Evolutionary conservation across 441 rosid species (phyloP).

Genomic region (Cnidoscolus chayamansa): DNA sequence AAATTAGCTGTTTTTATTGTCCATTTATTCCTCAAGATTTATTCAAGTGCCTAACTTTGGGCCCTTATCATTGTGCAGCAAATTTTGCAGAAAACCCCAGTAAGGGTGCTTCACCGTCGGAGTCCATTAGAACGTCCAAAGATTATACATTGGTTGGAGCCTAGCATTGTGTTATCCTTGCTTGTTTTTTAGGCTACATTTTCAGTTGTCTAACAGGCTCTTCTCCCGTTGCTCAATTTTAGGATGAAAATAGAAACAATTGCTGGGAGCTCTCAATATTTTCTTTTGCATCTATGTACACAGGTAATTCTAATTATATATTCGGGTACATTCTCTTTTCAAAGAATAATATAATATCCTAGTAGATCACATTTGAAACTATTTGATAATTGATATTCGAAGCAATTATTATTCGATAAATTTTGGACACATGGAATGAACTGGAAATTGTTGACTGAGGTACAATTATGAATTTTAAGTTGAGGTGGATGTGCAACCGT

Average conservation of each 20-base stretch:
- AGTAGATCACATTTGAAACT: neutral
- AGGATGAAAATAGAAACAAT: constrained; percentile 93
- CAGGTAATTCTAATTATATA: constrained; percentile 48
- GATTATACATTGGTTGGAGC: constrained; percentile 67
- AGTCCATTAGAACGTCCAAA: constrained; percentile 89
- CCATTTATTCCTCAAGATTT: neutral
- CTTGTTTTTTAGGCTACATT: neutral
- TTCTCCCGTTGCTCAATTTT: constrained; percentile 17
- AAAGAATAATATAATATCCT: neutral
- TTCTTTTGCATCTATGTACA: constrained; percentile 89
- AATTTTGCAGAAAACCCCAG: constrained; percentile 81
- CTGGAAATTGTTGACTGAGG: neutral
- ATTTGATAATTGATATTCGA: neutral
- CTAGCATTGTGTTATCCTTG: constrained; percentile 8
- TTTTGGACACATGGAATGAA: neutral
- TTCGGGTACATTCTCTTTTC: neutral
- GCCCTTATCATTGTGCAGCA: constrained; percentile 40
- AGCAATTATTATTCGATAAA: neutral
- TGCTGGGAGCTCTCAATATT: constrained; percentile 66
- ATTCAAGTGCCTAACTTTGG: neutral
- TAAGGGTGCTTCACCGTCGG: constrained; percentile 95
- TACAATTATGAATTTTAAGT: neutral
- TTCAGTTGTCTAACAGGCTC: constrained; percentile 7
- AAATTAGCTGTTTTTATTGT: constrained; percentile 9
- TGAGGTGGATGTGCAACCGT: neutral